Percentiles rank a stretch among this genome's conserved stretches.
Evolutionary conservation across 768 basidiomycete genomes (phyloP).

Genomic region (Bullera alba): DNA sequence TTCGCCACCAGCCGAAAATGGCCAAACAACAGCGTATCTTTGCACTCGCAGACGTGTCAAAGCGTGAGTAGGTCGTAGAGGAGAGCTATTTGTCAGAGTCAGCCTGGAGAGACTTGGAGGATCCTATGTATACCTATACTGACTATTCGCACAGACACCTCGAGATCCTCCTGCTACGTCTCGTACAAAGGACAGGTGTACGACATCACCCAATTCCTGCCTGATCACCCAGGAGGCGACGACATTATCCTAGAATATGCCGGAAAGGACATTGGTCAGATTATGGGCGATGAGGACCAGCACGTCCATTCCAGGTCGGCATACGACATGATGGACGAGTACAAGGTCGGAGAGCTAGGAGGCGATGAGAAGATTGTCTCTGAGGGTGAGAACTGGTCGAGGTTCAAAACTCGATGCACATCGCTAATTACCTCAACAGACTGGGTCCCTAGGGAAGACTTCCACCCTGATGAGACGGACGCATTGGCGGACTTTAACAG

Average conservation of each 20-base stretch:
- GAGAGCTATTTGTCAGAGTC: not conserved
- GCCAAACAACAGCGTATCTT: slow-evolving; percentile 18
- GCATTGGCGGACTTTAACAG: slow-evolving; percentile 71
- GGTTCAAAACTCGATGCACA: not conserved
- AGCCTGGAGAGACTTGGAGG: not conserved
- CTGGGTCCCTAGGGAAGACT: slow-evolving; percentile 84
- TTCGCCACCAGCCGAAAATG: not conserved
- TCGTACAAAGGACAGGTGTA: slow-evolving; percentile 75
- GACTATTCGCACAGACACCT: slow-evolving; percentile 48
- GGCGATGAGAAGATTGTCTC: slow-evolving; percentile 64
- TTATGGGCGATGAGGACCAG: slow-evolving; percentile 71
- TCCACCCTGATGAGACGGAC: slow-evolving; percentile 85
- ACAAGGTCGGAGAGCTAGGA: slow-evolving; percentile 74
- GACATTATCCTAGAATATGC: slow-evolving; percentile 77
- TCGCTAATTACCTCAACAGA: slow-evolving; percentile 53
- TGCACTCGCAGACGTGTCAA: slow-evolving; percentile 31
- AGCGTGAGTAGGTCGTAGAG: slow-evolving; percentile 14
- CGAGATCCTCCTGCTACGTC: slow-evolving; percentile 68
- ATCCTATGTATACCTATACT: not conserved
- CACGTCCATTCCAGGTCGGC: slow-evolving; percentile 89
- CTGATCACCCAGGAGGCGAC: slow-evolving; percentile 92
- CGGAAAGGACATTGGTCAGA: slow-evolving; percentile 69
- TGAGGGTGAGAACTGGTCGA: slow-evolving; percentile 57
- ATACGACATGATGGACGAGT: slow-evolving; percentile 85
- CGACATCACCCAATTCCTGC: slow-evolving; percentile 73